Evolutionary conservation across 768 basidiomycete genomes (phyloP), one percentile per base, ranked within the genome.

Genomic region (Pisolithus marmoratus): DNA sequence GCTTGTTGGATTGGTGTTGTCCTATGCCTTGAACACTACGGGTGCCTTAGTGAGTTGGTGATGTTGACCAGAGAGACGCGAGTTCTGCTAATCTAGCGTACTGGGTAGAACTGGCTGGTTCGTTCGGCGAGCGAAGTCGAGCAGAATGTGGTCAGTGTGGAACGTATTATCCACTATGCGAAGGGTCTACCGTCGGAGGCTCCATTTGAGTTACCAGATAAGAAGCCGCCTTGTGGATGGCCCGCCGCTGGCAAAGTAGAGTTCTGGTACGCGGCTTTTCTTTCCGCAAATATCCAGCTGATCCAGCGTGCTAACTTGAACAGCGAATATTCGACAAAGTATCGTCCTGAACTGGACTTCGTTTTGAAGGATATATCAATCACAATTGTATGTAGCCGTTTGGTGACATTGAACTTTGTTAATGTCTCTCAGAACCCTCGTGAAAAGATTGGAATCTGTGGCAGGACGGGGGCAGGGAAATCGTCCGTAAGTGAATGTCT

Each of bases 371-470:
- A 84, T 26, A 77, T 97, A 49, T 79, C 78, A 12, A 67, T 98
- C 54, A 76, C 67, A 8, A 83, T 94, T 59, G 87, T 87, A 56
- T 50, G 79, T 54, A 8, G 12, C 6, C 24, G 11, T 22, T 45
- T n/a, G 12, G 1, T 31, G 11, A 11, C 14, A n/a, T 37, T 36
- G 49, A 7, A 15, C 22, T 9, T 44, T 57, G 27, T 65, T 46
- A 53, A 50, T 17, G 12, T 46, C 42, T n/a, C n/a, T 37, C 45
- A 88, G 86, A 74, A 81, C 59, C 74, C 87, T 0, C 81, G 78
- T 43, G 89, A 94, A 64, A 95, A 94, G 67, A 81, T 95, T 42
- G 95, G 95, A n/a, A 83, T 96, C 5, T 81, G 85, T 65, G 90
- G 89, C 4, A 68, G 89, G 54, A 95, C 94, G 5, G 94, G 90